phyloP scores from a whole-genome alignment of 371 early-diverging fungal genomes.

The Racocetra persica region DNA sequence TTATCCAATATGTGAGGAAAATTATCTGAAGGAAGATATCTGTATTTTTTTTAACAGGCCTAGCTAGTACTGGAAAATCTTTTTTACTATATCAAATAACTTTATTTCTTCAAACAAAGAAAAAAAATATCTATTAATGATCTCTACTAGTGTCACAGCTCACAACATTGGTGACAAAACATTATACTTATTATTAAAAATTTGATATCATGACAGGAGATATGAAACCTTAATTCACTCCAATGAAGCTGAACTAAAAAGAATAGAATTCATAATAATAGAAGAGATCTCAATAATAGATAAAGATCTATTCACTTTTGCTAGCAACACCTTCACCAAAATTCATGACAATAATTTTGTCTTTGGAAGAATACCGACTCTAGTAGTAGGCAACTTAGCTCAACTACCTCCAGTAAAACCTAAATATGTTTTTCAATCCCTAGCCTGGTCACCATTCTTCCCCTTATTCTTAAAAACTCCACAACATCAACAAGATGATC shows the following conservation, averaged over 20 bases:
- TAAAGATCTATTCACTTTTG: too few species aligned
- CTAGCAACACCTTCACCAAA: too few species aligned
- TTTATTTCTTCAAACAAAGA: neutral
- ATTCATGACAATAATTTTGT: too few species aligned
- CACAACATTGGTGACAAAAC: conserved; percentile 9
- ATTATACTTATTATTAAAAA: neutral
- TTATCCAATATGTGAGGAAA: neutral
- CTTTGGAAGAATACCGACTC: too few species aligned
- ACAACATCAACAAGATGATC: neutral
- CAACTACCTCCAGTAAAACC: too few species aligned
- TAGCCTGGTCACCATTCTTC: conserved; percentile 2
- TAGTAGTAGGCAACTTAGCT: too few species aligned
- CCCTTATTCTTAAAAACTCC: conserved; percentile 2
- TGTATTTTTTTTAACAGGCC: neutral
- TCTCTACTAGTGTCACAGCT: conserved; percentile 13
- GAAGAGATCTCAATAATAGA: too few species aligned
- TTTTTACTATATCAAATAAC: neutral
- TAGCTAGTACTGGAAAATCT: conserved; percentile 25
- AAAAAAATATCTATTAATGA: neutral
- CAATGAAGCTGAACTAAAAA: neutral
- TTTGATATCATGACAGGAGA: neutral
- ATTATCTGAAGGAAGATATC: neutral
- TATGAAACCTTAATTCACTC: neutral
- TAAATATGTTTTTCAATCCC: neutral
- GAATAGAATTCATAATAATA: too few species aligned